Base-by-base conservation (phyloP, 495 filamentous ascomycete species). In the Clavariopsis aquatica region DNA sequence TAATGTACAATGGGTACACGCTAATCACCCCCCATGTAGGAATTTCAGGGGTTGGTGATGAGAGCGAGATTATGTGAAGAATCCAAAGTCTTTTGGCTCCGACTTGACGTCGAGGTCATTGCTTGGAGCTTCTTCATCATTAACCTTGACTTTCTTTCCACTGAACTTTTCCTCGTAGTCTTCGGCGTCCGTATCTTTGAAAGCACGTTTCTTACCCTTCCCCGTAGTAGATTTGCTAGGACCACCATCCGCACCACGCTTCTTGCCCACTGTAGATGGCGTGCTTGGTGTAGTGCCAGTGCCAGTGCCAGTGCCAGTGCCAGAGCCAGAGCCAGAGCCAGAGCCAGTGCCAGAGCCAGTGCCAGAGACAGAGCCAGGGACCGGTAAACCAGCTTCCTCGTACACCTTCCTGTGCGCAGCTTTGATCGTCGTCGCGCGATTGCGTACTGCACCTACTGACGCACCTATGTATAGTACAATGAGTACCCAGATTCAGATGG, bases 341-440 rank as follows among this genome's bases (percentile, higher is more conserved):
- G n/a, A n/a, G n/a, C n/a, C n/a, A n/a, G n/a, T n/a, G n/a, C n/a
- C n/a, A n/a, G n/a, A n/a, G n/a, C n/a, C n/a, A n/a, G n/a, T n/a
- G n/a, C n/a, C n/a, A n/a, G n/a, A n/a, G n/a, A n/a, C n/a, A n/a
- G n/a, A n/a, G n/a, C 31, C 31, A 5, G 31, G 31, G 12, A 34
- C 12, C 31, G 12, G 5, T 12, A 34, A 6, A 34, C 31, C 31
- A 12, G 31, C 31, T 5, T 34, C 31, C 12, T 34, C 31, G 31
- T 34, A 34, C 31, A 12, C 31, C 12, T 34, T 34, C 31, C 5
- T 34, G 31, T 22, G 41, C 57, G 64, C 34, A 66, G 22, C 27
- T 61, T 60, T 10, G 20, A 17, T 38, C n/a, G 19, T 51, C 45
- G 22, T 26, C 8, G 62, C 15, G 57, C 61, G 49, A 19, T 47